Conservation (phyloP, 140 eudicot genomes). For the Bidens hawaiensis region DNA sequence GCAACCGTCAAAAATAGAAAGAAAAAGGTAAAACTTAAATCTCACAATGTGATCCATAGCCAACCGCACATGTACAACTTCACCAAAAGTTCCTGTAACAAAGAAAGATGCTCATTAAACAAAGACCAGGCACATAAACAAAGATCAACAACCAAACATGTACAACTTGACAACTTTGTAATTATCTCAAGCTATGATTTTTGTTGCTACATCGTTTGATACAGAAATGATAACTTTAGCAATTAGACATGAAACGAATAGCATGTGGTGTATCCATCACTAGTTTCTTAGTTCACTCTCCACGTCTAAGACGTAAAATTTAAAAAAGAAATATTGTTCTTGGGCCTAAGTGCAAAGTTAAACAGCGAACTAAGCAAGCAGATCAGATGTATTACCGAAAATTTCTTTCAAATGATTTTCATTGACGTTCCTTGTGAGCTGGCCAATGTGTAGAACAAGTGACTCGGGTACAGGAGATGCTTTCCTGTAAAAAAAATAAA, state of each 20-base stretch:
- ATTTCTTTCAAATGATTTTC: conserved; percentile 91
- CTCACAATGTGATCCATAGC: conserved; percentile 82
- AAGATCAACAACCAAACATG: neutral
- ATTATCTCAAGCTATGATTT: neutral
- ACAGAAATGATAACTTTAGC: neutral
- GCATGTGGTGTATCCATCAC: neutral
- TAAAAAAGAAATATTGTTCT: too few species aligned
- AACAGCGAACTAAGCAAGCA: neutral
- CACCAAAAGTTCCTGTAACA: conserved; percentile 74
- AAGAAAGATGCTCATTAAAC: neutral
- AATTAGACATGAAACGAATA: neutral
- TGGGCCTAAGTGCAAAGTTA: neutral
- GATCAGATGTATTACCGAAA: conserved; percentile 45
- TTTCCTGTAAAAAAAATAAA: conserved; percentile 50
- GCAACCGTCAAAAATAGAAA: neutral
- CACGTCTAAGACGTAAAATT: neutral
- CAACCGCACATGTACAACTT: conserved; percentile 66
- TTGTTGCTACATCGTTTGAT: neutral
- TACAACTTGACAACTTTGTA: neutral
- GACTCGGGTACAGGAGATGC: conserved; percentile 76
- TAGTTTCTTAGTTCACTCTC: neutral
- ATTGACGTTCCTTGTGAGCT: conserved; percentile 88
- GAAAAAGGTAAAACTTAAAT: neutral
- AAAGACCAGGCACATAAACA: neutral
- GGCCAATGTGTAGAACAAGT: conserved; percentile 81